phyloP scores from a whole-genome alignment of 176 grass and related monocot species.

The Rhynchospora tenuis region DNA sequence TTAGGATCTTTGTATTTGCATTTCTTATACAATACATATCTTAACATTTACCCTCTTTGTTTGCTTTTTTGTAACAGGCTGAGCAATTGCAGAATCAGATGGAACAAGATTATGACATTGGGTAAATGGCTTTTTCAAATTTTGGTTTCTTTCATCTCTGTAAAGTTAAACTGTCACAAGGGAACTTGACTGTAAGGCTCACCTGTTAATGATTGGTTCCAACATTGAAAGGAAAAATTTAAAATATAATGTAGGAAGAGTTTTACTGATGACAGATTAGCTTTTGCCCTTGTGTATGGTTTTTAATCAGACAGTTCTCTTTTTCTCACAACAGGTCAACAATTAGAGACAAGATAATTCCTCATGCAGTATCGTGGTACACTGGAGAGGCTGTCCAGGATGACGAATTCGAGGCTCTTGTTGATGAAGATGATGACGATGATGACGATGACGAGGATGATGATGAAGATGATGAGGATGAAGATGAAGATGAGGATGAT shows the following conservation, averaged over 20 bases:
- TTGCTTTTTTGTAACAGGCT: slow-evolving; percentile 48
- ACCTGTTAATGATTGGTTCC: not conserved
- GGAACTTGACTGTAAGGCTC: too few relatives aligned
- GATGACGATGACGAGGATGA: slow-evolving; percentile 25
- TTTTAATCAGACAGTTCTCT: not conserved
- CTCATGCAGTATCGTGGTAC: slow-evolving; percentile 90
- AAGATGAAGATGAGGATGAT: slow-evolving; percentile 32
- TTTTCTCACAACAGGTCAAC: slow-evolving; percentile 49
- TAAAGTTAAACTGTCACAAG: not conserved
- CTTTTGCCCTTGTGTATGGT: not conserved
- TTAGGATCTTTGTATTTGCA: not conserved
- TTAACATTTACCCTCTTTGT: not conserved
- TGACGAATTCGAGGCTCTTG: slow-evolving; percentile 63
- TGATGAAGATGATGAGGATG: slow-evolving; percentile 37
- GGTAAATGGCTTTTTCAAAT: slow-evolving; percentile 34
- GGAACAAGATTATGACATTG: slow-evolving; percentile 97
- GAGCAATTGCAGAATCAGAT: slow-evolving; percentile 90
- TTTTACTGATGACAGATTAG: not conserved
- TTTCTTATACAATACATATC: not conserved
- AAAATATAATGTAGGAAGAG: not conserved
- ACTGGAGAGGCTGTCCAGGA: slow-evolving; percentile 72
- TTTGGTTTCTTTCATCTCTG: not conserved
- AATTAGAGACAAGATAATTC: slow-evolving; percentile 94
- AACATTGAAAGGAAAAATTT: not conserved
- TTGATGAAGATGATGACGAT: slow-evolving; percentile 54